Evolutionary conservation across 257 asterid species (phyloP), one percentile per base, ranked within the genome.

Genomic region (Fraxinus pennsylvanica): DNA sequence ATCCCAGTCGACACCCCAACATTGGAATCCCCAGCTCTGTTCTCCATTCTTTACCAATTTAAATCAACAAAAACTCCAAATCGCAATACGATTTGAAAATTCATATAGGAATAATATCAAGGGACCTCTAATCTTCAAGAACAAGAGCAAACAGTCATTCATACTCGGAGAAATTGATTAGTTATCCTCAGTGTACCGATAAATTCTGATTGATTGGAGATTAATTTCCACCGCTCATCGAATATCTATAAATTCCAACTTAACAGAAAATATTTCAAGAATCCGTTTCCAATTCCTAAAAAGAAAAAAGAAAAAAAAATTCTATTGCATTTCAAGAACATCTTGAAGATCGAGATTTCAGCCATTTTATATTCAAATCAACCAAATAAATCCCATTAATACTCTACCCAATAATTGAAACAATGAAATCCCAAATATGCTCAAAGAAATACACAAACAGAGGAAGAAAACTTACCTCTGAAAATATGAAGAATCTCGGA

Each of bases 401-500:
- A 4, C 15, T 61, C 5, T 13, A 3, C 68, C 68, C 68, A 74
- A 8, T 74, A 30, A 33, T 3, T 17, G 30, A 10, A 59, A 35
- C 63, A 25, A 75, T 6, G 61, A 10, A 33, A 76, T 21, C 12
- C 45, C 72, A 79, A 73, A 10, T 17, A 41, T 8, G 7, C 45
- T 14, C 54, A 29, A 33, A 75, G 68, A 25, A 25, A 8, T 61
- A 61, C 17, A 21, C 15, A 9, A 25, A 57, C 27, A 57, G 6
- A 22, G 12, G 32, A 25, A 30, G 9, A 68, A 39, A 68, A 68
- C 52, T 22, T 65, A 80, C 86, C 85, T 76, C 74, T 76, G 17
- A 25, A n/a, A 52, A 59, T 72, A 22, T 77, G 71, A 80, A 79
- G 77, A 80, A 78, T 73, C 79, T 73, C 30, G 79, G 59, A 47